Base-by-base conservation (phyloP, 768 basidiomycete genomes). In the Amanita rimosa region DNA sequence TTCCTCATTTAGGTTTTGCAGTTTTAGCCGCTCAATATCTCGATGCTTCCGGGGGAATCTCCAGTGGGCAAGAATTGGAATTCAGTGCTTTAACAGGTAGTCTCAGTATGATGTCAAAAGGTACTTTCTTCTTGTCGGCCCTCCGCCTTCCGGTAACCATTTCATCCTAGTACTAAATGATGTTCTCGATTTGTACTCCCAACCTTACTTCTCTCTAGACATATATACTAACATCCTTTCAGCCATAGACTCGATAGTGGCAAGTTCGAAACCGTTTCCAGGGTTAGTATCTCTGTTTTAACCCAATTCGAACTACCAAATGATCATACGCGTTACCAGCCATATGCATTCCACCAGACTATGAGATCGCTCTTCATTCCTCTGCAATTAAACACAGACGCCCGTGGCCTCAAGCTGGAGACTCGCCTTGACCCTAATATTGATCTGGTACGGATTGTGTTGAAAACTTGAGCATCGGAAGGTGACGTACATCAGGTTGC, bases 21-120 rank as follows among this genome's bases (percentile, higher is more conserved):
- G 71, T 93, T 11, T 70, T 95, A 43, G 90, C 93, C 1, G 85
- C 94, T 14, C 93, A 96, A 66, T 95, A 97, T 58, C 82, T 95
- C 76, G 83, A 86, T 52, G 89, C 87, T 1, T 79, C 79, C 1
- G 79, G 83, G 6, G 75, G 77, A 1, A 75, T 95, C 39, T 73
- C 75, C 2, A 80, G 77, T 54, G 78, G 83, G 33, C 84, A 92
- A 58, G 81, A 85, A 53, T 80, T 94, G 49, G 92, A 96, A 68
- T 92, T 93, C 59, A 81, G 80, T 57, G 93, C 88, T 5, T 72
- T 93, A 14, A 79, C 81, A 56, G 85, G 85, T 1, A 85, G 83
- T 57, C 64, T 93, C 44, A 81, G 78, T 49, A 88, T 89, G 83
- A 93, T 93, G 92, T 80, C 81, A 33, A 87, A 89, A 72, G 85